Percentiles rank a stretch among this genome's conserved stretches.
phyloP scores from a whole-genome alignment of 805 yeast species.

The Debaryomyces tyrocola region DNA sequence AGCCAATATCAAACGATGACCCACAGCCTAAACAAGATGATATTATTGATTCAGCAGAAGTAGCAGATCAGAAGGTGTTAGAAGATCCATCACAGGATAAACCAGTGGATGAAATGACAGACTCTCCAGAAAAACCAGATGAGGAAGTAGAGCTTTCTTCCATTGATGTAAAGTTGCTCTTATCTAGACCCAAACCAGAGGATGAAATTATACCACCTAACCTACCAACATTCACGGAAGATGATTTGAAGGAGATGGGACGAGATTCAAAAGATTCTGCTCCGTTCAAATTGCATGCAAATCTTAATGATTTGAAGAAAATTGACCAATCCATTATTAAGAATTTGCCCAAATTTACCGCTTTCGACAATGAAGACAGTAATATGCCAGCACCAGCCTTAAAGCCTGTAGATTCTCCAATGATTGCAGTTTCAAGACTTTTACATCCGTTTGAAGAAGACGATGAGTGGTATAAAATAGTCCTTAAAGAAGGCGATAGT shows the following conservation, averaged over 20 bases:
- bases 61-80: neutral
- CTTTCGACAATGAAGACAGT: slow-evolving; percentile 39
- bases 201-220: slow-evolving; percentile 26
- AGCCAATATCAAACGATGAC: neutral
- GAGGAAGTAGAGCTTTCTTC: slow-evolving; percentile 12
- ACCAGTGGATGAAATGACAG: neutral
- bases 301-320: slow-evolving; percentile 41
- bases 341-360: slow-evolving; percentile 47
- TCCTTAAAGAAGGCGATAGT: slow-evolving; percentile 41
- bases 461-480: slow-evolving; percentile 58
- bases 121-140: neutral
- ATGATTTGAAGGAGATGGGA: slow-evolving; percentile 17
- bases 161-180: slow-evolving; percentile 27
- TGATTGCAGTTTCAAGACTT: slow-evolving; percentile 64
- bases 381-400: slow-evolving; percentile 18
- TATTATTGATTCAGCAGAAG: slow-evolving; percentile 5
- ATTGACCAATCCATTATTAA: slow-evolving; percentile 49
- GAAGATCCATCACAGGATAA: slow-evolving; percentile 3
- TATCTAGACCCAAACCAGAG: slow-evolving; percentile 26
- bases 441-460: slow-evolving; percentile 65
- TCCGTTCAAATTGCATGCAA: slow-evolving; percentile 50
- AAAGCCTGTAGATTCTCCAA: slow-evolving; percentile 28
- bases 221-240: slow-evolving; percentile 28
- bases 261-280: slow-evolving; percentile 2
- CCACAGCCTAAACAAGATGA: slow-evolving; percentile 8